Evolutionary conservation across 108 stramenopile species (phyloP), one percentile per base, ranked within the genome.

Genomic region (Stephanodiscus minutulus): DNA sequence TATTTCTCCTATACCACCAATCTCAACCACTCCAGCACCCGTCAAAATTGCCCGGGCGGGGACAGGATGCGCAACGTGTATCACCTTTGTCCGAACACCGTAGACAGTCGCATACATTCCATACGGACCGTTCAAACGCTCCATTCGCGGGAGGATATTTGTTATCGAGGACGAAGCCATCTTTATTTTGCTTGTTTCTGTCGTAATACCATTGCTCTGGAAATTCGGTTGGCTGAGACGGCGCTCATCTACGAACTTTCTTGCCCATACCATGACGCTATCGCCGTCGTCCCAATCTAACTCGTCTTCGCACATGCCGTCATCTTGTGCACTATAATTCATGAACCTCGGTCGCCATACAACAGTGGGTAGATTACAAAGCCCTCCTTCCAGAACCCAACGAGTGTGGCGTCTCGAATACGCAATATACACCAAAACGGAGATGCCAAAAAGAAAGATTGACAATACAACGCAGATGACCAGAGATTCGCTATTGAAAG

Each of bases 81-180:
- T 60, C 29, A 97, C 96, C 27, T 86, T 70, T 28, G 93, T 96
- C 24, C 61, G 76, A 18, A 87, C n/a, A 15, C 91, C 96, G 50
- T 95, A 97, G 10, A 97, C 91, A 3, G 96, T 95, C n/a, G 91
- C 96, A 58, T 96, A 97, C 91, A 95, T 91, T 44, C 90, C 93
- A 76, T 87, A 92, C 7, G 94, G 94, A 68, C 96, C 96, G n/a
- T 73, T 70, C 18, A 94, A 75, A 33, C 85, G 76, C 54, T 88
- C 73, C 96, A 97, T 97, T 28, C 92, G 77, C 10, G 92, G 91
- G 9, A 97, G 81, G 7, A 97, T 92, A 50, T 86, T 87, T 18
- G 90, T 95, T 55, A 95, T 92, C 28, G 83, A 72, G 25, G 88
- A 85, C 20, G 89, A 86, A 39, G 73, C 57, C 67, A 94, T 81